Base-by-base conservation (phyloP, 345 rosid species). In the Eucalyptus polyanthemos region DNA sequence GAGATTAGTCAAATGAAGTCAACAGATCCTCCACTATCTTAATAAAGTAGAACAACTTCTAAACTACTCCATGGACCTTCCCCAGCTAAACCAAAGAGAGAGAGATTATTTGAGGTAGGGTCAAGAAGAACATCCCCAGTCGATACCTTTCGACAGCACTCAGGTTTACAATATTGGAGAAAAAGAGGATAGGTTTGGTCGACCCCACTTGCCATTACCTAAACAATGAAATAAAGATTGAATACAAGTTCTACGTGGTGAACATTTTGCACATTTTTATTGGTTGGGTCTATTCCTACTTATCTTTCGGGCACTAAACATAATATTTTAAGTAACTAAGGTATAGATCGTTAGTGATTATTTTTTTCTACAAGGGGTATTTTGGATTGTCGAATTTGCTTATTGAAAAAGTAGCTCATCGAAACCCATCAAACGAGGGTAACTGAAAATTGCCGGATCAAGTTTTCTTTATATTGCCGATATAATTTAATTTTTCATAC, bases 1-100 rank as follows among this genome's bases (percentile, higher is more conserved):
- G 27, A 21, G 83, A 76, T 37, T 22, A 11, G 83, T 40, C 47
- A 21, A 21, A 37, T 19, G 45, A 11, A 76, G 15, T 76, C 83
- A 76, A 11, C 0, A 9, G 10, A 2, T 65, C 1, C 5, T 0
- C 0, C 37, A 65, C 76, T 11, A 76, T 40, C 45, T 21, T 21
- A 4, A 3, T 21, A 21, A 37, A 76, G 47, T 76, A 6, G 83
- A 22, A 40, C 83, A 37, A 19, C 83, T 76, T 37, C 83, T 76
- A 21, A 21, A 40, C 83, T 6, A 76, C 83, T 40, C 83, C 47
- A 21, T 1, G 2, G 7, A 76, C 83, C 83, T 76, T 76, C 83
- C 83, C 83, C 45, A 76, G 83, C 83, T 76, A 76, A 40, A 76
- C 83, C 83, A 11, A 37, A 10, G 25, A 72, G 83, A 72, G 34